Evolutionary conservation across 2,329 filamentous ascomycete genomes (phyloP), one percentile per base, ranked within the genome.

Genomic region (Aspergillus persii): DNA sequence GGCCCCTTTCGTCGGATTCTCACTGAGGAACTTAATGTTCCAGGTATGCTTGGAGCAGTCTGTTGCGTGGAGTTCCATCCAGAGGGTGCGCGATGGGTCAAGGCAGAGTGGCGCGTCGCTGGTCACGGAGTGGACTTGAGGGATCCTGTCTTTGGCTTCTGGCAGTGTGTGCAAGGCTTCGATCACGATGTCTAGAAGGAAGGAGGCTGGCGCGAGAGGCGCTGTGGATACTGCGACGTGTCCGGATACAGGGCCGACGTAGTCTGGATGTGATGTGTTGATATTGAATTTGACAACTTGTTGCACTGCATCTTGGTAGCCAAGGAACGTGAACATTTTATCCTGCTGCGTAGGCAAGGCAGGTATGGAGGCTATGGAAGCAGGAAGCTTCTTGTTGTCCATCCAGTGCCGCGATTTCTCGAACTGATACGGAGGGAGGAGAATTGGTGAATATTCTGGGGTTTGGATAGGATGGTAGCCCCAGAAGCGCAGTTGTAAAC

Each of bases 341-440:
- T 55, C 31, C 3, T 53, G 29, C 39, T 49, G 8, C 5, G 12
- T 47, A 15, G 41, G 11, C 4, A n/a, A 7, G 2, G 29, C 6
- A 30, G 15, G 12, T 11, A 27, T 44, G 4, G 46, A 49, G 4
- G 12, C 18, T 23, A 23, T 5, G 31, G 36, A 11, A 4, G 8
- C 18, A 18, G 58, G 61, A 15, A 61, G 54, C 2, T 49, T 55
- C 26, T 64, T 64, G 23, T 66, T 64, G 4, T 76, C 69, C 11
- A 80, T 50, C 78, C 78, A 80, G 53, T 80, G 78, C 0, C 65
- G 54, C 0, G 64, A 54, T 52, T 76, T 75, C 18, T 79, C 77
- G 54, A 81, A 81, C 50, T 80, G 78, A 50, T 81, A 80, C 0
- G 79, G 76, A 0, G 78, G 79, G 0, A 81, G 67, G 1, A 72